Evolutionary conservation across 805 yeast species (phyloP).

Genomic region (Starmera pachycereana): DNA sequence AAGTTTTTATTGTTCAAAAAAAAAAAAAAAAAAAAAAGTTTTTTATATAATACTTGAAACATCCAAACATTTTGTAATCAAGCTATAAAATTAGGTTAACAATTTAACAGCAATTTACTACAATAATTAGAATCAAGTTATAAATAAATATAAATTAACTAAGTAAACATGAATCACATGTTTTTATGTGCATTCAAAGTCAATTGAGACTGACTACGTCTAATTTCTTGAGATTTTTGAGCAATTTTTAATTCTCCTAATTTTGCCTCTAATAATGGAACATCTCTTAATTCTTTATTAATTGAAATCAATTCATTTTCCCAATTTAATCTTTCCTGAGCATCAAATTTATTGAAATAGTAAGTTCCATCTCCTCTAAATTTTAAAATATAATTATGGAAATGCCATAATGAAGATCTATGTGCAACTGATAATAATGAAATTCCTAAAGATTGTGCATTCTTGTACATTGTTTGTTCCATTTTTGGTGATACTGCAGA

Average conservation of each 20-base stretch:
- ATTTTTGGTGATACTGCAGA: conserved; percentile 86
- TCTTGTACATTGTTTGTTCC: conserved; percentile 81
- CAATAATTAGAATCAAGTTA: not conserved
- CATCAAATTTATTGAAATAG: conserved; percentile 52
- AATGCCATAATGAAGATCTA: conserved; percentile 86
- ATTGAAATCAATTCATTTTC: conserved; percentile 70
- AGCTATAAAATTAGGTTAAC: too few relatives aligned
- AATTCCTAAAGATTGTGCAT: conserved; percentile 70
- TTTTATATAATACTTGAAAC: not conserved
- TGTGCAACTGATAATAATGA: conserved; percentile 88
- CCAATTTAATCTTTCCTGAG: conserved; percentile 57
- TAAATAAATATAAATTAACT: not conserved
- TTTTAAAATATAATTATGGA: conserved; percentile 72
- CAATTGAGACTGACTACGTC: conserved; percentile 19
- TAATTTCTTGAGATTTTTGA: conserved; percentile 23
- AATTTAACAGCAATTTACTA: too few relatives aligned
- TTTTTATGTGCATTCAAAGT: not conserved
- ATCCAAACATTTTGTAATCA: too few relatives aligned
- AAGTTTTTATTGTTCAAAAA: too few relatives aligned
- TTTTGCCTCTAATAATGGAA: conserved; percentile 56
- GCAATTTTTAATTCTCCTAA: conserved; percentile 53
- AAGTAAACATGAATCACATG: not conserved
- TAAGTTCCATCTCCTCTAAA: conserved; percentile 81
- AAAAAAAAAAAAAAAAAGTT: not conserved
- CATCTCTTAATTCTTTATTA: conserved; percentile 62